Conservation (phyloP, 2,329 filamentous ascomycete species). For the Colletotrichum euphorbiae region DNA sequence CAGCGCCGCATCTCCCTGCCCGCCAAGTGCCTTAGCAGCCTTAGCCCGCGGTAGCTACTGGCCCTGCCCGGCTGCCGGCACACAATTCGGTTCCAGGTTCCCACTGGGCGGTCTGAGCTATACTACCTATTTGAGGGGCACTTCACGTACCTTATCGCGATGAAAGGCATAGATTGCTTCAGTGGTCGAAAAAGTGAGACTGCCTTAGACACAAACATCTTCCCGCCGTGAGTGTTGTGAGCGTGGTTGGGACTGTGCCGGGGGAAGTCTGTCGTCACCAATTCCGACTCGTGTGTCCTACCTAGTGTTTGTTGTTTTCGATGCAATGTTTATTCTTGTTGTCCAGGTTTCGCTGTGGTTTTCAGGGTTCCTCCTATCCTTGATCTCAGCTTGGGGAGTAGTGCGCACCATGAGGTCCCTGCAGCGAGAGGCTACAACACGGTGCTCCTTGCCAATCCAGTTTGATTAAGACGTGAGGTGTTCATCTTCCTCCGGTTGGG, state of each 20-base stretch:
- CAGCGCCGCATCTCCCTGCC: not conserved
- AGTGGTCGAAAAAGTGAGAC: too few relatives aligned
- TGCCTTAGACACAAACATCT: not conserved
- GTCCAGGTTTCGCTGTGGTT: not conserved
- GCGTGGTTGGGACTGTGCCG: too few relatives aligned
- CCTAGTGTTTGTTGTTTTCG: not conserved
- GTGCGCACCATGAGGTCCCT: not conserved
- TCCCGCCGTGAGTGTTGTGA: not conserved
- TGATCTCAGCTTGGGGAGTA: not conserved
- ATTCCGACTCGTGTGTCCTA: not conserved
- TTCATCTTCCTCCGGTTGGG: too few relatives aligned
- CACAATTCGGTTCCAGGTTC: constrained; percentile 3
- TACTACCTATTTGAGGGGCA: not conserved
- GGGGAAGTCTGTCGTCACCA: too few relatives aligned
- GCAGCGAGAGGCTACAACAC: not conserved
- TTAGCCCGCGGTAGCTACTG: constrained; percentile 2
- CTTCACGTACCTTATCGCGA: not conserved
- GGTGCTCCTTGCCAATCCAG: not conserved
- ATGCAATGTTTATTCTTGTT: not conserved
- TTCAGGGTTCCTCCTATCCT: constrained; percentile 5
- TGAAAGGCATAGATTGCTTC: too few relatives aligned
- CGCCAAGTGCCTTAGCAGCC: not conserved
- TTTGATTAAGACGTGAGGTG: too few relatives aligned
- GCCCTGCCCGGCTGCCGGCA: constrained; percentile 20
- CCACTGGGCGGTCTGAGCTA: not conserved